Base-by-base conservation (phyloP, 176 grass and related monocot genomes). In the Avena sativa region DNA sequence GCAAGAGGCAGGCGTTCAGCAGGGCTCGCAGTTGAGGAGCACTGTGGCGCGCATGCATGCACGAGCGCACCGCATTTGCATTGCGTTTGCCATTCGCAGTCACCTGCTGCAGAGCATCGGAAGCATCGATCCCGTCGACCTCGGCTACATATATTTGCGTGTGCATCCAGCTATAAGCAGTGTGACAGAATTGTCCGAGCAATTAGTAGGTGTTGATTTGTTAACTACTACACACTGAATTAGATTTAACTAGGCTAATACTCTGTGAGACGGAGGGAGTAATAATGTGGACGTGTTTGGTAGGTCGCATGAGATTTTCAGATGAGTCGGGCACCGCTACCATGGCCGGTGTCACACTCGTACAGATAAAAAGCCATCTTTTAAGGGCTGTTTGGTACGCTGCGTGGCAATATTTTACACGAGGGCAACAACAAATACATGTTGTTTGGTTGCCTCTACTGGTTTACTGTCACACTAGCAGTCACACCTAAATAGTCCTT, bases 91-190 rank as follows among this genome's bases (percentile, higher is more conserved):
- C 82, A 34, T 76, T 23, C 5, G 17, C 71, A 46, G 49, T 16
- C 59, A 20, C 76, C 79, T 82, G 59, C 44, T 53, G 52, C 64
- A 38, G 87, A 50, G 36, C 57, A 25, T 68, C 59, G 56, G 46
- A 83, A 49, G 73, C 73, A 83, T 55, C 84, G 73, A 83, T 83
- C 79, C 20, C 56, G 34, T 83, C 80, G 47, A 73, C n/a, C 16
- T n/a, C 53, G 36, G 89, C 49, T 30, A 79, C 57, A 20, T 43
- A 47, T 47, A 7, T 2, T 14, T 8, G 65, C 62, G 20, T 69
- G 78, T 76, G 38, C 70, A 25, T 76, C 34, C 51, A 52, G 40
- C 78, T 57, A 77, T 40, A 16, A 12, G 38, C 38, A 7, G 19
- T 13, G 40, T 20, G 62, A 11, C 79, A 26, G 57, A 80, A 62